Conservation (phyloP, 2,329 filamentous ascomycete genomes). For the Epichloe hybrida region DNA sequence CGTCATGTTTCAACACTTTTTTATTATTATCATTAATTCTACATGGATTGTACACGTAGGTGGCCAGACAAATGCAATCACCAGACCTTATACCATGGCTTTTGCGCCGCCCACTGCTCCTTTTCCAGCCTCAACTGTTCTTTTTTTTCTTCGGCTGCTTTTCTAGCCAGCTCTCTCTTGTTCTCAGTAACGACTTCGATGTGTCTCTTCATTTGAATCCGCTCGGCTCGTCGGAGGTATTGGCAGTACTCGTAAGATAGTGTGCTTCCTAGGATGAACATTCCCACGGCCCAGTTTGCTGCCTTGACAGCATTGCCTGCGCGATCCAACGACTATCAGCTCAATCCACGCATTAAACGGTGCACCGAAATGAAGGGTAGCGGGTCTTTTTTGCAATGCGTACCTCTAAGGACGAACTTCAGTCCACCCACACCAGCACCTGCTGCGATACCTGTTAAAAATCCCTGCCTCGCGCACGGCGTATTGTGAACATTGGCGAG, state of each 20-base stretch:
- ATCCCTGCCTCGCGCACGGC: slow-evolving; percentile 72
- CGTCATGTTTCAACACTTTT: too few species aligned
- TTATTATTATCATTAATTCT: too few species aligned
- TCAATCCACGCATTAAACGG: neutral
- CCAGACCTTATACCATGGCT: slow-evolving; percentile 45
- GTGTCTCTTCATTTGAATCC: slow-evolving; percentile 70
- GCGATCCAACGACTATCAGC: neutral
- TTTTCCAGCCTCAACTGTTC: slow-evolving; percentile 18
- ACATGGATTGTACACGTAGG: neutral
- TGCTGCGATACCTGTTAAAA: slow-evolving; percentile 69
- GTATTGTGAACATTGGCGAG: slow-evolving; percentile 61
- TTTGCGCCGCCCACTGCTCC: slow-evolving; percentile 22
- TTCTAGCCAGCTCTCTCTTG: slow-evolving; percentile 33
- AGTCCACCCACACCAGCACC: slow-evolving; percentile 66
- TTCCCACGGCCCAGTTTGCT: slow-evolving; percentile 75
- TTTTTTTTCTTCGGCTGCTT: slow-evolving; percentile 29
- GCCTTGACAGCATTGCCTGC: slow-evolving; percentile 32
- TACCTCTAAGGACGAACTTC: slow-evolving; percentile 64
- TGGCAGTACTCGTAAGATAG: slow-evolving; percentile 77
- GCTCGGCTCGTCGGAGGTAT: slow-evolving; percentile 58
- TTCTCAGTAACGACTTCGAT: slow-evolving; percentile 50
- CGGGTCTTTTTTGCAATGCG: neutral
- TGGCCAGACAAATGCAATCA: slow-evolving; percentile 14
- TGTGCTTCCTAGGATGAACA: slow-evolving; percentile 57
- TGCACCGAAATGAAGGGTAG: neutral